Base-by-base conservation (phyloP, 805 yeast species). In the Zygotorulaspora sp. region DNA sequence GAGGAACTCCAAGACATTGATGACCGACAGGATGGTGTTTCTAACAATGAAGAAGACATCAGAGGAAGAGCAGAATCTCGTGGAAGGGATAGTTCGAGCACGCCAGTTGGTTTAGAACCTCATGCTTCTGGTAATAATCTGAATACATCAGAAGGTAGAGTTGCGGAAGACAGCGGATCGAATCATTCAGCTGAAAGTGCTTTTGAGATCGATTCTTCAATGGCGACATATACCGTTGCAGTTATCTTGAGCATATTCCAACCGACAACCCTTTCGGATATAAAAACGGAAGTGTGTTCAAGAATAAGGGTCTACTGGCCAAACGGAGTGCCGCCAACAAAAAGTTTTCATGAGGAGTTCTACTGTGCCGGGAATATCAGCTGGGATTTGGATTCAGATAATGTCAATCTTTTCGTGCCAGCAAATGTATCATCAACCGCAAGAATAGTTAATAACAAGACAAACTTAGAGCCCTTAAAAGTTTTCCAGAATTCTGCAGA, bases 161-260 rank as follows among this genome's bases (percentile, higher is more conserved):
- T n/a, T n/a, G n/a, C n/a, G n/a, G n/a, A n/a, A n/a, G n/a, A n/a
- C n/a, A n/a, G n/a, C n/a, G n/a, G n/a, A n/a, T 17, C 41, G 2
- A 24, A 34, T 2, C n/a, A 27, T 13, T 19, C 38, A 1, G 18
- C 38, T 2, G 32, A 40, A 9, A 37, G 38, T 8, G 15, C 32
- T 6, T 36, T 40, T 14, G 48, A 41, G 26, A 37, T 44, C 20
- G 55, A 54, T 28, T 46, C 35, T 14, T 41, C 53, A 4, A 50
- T 52, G 54, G 56, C 72, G 2, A 71, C 79, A 1, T 77, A 74
- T 49, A 74, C 75, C 2, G 65, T 77, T 45, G 82, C 77, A 0
- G 65, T 77, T 2, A 62, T 75, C 4, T 46, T 76, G 1, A 72
- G 75, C 35, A 48, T 75, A 1, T 51, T 58, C 16, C 70, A 66